Percentiles rank a stretch among this genome's conserved stretches.
Conservation (phyloP, 2,329 filamentous ascomycete species). For the Colletotrichum siamense region DNA sequence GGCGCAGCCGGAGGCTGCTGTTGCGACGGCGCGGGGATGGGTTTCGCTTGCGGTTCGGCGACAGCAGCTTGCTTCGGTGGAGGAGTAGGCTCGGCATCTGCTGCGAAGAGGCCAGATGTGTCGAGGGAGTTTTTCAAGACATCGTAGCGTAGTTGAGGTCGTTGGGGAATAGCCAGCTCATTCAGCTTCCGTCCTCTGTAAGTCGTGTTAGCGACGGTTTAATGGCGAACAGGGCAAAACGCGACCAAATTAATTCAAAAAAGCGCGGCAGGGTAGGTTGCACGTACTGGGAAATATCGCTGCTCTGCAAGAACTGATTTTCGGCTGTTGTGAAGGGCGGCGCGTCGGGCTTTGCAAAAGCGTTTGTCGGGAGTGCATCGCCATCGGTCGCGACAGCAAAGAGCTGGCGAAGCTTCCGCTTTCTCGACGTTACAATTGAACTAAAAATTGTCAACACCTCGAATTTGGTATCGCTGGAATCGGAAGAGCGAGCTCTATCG, state of each 20-base stretch:
- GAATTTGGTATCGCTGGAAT: conserved; percentile 50
- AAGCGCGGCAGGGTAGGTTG: conserved; percentile 4
- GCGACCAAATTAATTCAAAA: conserved; percentile 23
- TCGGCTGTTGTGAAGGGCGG: conserved; percentile 56
- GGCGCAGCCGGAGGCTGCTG: background rate
- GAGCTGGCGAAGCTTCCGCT: conserved; percentile 89
- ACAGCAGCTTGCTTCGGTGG: conserved; percentile 1
- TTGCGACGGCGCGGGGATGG: background rate
- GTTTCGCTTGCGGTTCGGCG: background rate
- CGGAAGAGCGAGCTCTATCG: conserved; percentile 56
- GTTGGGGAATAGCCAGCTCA: conserved; percentile 57
- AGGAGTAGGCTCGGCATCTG: background rate
- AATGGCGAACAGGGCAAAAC: conserved; percentile 10
- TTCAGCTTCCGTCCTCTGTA: conserved; percentile 54
- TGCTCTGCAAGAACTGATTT: conserved; percentile 60
- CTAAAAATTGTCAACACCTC: conserved; percentile 54
- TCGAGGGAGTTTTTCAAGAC: conserved; percentile 43
- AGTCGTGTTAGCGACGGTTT: conserved; percentile 7
- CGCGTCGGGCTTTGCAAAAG: conserved; percentile 63
- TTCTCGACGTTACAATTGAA: conserved; percentile 81
- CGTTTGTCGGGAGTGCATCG: conserved; percentile 64
- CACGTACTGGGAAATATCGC: conserved; percentile 66
- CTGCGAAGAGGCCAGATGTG: conserved; percentile 27
- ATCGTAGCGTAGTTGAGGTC: conserved; percentile 51
- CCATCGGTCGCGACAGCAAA: conserved; percentile 79